Evolutionary conservation across 768 basidiomycete genomes (phyloP).

Genomic region (Panaeolus cyanescens): DNA sequence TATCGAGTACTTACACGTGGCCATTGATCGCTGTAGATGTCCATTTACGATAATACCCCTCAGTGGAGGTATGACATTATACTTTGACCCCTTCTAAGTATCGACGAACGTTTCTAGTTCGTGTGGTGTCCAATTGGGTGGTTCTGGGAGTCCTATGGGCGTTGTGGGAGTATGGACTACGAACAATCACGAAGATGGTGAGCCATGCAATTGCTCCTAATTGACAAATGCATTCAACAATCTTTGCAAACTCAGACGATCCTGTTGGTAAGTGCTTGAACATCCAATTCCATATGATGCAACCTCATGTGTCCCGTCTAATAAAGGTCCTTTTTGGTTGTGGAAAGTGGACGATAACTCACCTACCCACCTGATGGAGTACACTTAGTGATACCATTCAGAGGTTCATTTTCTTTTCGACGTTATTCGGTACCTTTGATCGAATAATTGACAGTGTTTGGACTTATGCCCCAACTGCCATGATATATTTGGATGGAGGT

Average conservation of each 20-base stretch:
- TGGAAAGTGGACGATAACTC: conserved; percentile 55
- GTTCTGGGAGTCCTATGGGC: conserved; percentile 64
- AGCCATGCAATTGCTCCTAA: conserved; percentile 1
- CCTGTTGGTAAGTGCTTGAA: conserved; percentile 55
- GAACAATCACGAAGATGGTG: conserved; percentile 57
- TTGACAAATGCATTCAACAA: background rate
- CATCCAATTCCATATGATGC: background rate
- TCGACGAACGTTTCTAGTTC: conserved; percentile 41
- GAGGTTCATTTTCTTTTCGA: background rate
- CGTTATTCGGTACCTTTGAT: background rate
- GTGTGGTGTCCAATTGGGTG: conserved; percentile 68
- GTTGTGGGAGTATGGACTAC: conserved; percentile 73
- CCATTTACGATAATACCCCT: conserved; percentile 51
- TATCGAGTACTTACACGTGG: conserved; percentile 1
- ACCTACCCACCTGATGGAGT: conserved; percentile 37
- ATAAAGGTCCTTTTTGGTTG: conserved; percentile 70
- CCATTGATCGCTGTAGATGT: conserved; percentile 38
- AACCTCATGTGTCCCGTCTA: background rate
- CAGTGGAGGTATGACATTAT: conserved; percentile 56
- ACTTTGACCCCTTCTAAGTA: background rate
- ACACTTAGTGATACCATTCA: conserved; percentile 14
- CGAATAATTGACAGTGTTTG: background rate
- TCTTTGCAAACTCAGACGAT: conserved; percentile 45
- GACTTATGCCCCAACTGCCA: background rate
- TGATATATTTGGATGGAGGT: background rate